Evolutionary conservation across 495 filamentous ascomycete genomes (phyloP).

Genomic region (Neurospora cerealis): DNA sequence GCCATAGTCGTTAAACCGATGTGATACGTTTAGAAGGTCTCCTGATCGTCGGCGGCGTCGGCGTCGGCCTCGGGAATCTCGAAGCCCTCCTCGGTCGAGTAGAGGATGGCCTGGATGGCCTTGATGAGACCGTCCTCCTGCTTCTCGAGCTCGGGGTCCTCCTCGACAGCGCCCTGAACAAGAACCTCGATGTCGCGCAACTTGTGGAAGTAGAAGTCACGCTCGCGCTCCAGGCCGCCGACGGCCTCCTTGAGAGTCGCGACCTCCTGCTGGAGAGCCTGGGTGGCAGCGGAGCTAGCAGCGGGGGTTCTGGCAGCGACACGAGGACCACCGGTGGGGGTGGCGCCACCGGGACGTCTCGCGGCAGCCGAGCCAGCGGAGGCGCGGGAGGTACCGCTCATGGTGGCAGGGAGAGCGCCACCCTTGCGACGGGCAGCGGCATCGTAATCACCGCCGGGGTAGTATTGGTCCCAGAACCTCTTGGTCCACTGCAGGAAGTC

Average conservation of each 20-base stretch:
- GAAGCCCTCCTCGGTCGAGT: constrained; percentile 91
- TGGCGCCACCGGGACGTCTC: constrained; percentile 53
- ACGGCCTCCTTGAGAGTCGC: constrained; percentile 76
- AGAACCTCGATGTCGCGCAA: constrained; percentile 91
- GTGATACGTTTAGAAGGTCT: constrained; percentile 53
- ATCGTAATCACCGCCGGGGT: constrained; percentile 92
- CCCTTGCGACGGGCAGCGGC: constrained; percentile 76
- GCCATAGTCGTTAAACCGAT: background rate
- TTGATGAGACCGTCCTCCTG: constrained; percentile 84
- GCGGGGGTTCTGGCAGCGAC: constrained; percentile 35
- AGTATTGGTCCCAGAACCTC: constrained; percentile 96
- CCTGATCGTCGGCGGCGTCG: constrained; percentile 56
- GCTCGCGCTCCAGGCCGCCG: constrained; percentile 78
- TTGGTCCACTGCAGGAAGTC: constrained; percentile 98
- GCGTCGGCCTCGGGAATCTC: constrained; percentile 69
- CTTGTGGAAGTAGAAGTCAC: constrained; percentile 99
- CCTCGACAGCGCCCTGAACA: constrained; percentile 83
- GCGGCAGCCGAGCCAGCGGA: constrained; percentile 36
- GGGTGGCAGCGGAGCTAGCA: constrained; percentile 42
- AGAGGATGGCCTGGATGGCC: constrained; percentile 90
- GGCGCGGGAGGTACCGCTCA: constrained; percentile 31
- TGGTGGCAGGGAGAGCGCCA: constrained; percentile 44
- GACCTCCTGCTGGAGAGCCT: constrained; percentile 73
- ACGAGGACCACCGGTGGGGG: constrained; percentile 55
- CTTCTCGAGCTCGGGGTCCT: constrained; percentile 83